Percentiles rank a stretch among this genome's conserved stretches.
phyloP scores from a whole-genome alignment of 148 eudicot species.

The Spergularia bocconei region DNA sequence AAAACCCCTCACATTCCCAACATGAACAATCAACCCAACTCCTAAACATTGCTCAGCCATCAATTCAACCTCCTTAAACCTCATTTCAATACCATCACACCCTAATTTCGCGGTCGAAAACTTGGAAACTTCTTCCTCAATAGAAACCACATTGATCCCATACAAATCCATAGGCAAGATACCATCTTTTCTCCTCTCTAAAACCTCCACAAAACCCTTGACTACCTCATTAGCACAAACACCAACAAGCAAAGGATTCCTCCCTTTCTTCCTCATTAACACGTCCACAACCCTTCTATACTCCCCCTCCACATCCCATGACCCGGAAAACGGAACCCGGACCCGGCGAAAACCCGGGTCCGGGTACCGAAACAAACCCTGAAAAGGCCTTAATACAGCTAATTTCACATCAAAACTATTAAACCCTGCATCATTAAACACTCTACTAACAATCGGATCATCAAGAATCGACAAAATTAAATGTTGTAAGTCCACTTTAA shows the following conservation, averaged over 20 bases:
- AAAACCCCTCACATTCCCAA: constrained; percentile 58
- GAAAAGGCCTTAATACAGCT: constrained; percentile 59
- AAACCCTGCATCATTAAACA: constrained; percentile 82
- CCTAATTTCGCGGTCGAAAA: constrained; percentile 34
- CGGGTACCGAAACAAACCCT: constrained; percentile 43
- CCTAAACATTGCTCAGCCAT: constrained; percentile 43
- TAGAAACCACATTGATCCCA: constrained; percentile 39
- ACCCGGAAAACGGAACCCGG: constrained; percentile 45
- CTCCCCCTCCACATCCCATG: constrained; percentile 33
- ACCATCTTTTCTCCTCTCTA: constrained; percentile 36
- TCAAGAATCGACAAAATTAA: constrained; percentile 74
- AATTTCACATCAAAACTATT: constrained; percentile 67
- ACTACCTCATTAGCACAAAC: constrained; percentile 47
- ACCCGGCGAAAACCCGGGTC: constrained; percentile 27
- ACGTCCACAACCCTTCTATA: constrained; percentile 54
- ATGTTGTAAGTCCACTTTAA: constrained; percentile 68
- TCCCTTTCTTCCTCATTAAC: constrained; percentile 43
- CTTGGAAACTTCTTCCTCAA: constrained; percentile 46
- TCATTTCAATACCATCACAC: constrained; percentile 32
- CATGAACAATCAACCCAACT: constrained; percentile 50
- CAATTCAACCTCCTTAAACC: constrained; percentile 46
- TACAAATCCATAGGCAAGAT: constrained; percentile 41
- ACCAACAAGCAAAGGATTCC: constrained; percentile 67
- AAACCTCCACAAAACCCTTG: constrained; percentile 40
- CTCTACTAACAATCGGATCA: constrained; percentile 84